A percentile compares a stretch with the other conserved stretches of the same genome.
Evolutionary conservation across 345 rosid genomes (phyloP).

Genomic region (Salix caprea): DNA sequence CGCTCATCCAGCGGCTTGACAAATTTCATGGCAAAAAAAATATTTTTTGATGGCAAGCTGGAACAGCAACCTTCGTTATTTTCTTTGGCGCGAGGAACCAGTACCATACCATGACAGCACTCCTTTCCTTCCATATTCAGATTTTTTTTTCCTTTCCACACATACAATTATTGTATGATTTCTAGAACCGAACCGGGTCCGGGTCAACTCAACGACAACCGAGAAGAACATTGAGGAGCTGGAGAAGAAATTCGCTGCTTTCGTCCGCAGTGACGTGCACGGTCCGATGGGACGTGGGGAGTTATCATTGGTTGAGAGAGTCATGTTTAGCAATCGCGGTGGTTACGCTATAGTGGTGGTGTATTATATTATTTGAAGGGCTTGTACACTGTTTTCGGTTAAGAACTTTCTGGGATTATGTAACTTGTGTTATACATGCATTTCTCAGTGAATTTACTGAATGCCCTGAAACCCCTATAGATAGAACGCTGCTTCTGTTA

Average conservation of each 20-base stretch:
- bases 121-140: not conserved
- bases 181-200: slow-evolving; percentile 28
- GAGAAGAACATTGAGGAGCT: slow-evolving; percentile 56
- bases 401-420: slow-evolving; percentile 8
- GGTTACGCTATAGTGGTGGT: slow-evolving; percentile 58
- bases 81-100: not conserved
- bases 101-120: not conserved
- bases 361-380: slow-evolving; percentile 73
- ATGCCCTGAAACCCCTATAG: slow-evolving; percentile 19
- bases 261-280: slow-evolving; percentile 72
- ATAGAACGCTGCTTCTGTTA: slow-evolving; percentile 38
- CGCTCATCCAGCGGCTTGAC: too few species aligned
- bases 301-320: slow-evolving; percentile 62
- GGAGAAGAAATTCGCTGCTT: slow-evolving; percentile 85
- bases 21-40: too few species aligned
- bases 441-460: slow-evolving; percentile 13
- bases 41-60: not conserved
- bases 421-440: not conserved
- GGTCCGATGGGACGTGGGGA: slow-evolving; percentile 89
- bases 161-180: not conserved
- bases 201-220: not conserved
- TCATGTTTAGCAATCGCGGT: slow-evolving; percentile 48
- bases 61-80: not conserved
- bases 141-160: not conserved
- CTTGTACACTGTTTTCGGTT: slow-evolving; percentile 67